phyloP scores from a whole-genome alignment of 108 stramenopile species.

The Nannochloropsis salina region DNA sequence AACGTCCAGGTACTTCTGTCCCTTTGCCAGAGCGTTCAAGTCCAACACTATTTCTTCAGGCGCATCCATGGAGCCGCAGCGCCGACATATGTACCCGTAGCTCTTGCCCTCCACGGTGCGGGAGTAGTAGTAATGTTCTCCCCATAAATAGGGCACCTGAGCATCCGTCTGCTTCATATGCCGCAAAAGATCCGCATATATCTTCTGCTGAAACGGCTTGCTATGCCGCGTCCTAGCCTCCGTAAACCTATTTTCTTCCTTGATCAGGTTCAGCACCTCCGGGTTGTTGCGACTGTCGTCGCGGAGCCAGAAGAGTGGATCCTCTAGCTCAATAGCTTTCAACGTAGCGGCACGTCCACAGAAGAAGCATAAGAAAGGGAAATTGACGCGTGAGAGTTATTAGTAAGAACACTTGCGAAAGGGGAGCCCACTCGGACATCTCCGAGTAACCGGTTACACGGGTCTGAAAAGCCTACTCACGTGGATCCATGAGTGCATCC shows the following conservation, averaged over 20 bases:
- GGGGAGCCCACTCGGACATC: no score
- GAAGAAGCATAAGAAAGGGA: no score
- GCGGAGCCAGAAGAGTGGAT: constrained; percentile 87
- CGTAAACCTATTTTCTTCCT: constrained; percentile 74
- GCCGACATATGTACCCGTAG: constrained; percentile 71
- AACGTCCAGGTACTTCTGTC: constrained; percentile 67
- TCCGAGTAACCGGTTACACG: no score
- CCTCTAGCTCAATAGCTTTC: constrained; percentile 44
- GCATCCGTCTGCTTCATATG: constrained; percentile 75
- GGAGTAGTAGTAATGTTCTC: constrained; percentile 72
- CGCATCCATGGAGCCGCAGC: constrained; percentile 32
- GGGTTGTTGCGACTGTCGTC: constrained; percentile 68
- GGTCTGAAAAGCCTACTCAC: constrained; percentile 29
- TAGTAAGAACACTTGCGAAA: no score
- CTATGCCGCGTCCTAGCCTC: constrained; percentile 62
- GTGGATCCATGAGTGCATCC: constrained; percentile 64
- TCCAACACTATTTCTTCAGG: constrained; percentile 71
- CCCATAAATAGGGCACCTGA: constrained; percentile 68
- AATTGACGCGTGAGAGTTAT: no score
- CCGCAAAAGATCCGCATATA: constrained; percentile 65
- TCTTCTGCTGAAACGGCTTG: constrained; percentile 52
- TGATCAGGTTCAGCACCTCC: constrained; percentile 70
- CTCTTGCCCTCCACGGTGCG: constrained; percentile 76
- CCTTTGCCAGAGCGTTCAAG: constrained; percentile 72
- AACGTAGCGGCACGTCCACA: no score